These are phyloP conservation scores for Nidularia pulvinata DNA, from an alignment of 768 basidiomycete genomes.

Conservation along the genomic window DNA sequence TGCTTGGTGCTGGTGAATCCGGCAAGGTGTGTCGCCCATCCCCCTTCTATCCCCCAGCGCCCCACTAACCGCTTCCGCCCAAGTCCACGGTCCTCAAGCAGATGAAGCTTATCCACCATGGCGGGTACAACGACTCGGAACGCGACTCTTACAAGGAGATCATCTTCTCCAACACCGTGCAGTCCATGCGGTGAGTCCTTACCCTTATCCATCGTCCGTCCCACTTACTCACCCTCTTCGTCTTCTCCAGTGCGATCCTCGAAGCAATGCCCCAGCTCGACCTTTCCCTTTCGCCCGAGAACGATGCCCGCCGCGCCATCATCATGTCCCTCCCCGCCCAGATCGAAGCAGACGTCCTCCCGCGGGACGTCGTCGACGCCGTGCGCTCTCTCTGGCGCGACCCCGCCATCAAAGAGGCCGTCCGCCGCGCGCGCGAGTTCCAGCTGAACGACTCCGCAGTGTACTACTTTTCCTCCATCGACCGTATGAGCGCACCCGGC, in stretches of 20 bases:
- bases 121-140: slow-evolving; percentile 86
- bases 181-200: slow-evolving; percentile 72
- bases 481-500: slow-evolving; percentile 72
- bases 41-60: neutral
- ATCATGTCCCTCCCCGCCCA: slow-evolving; percentile 76
- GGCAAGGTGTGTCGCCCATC: slow-evolving; percentile 66
- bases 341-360: slow-evolving; percentile 78
- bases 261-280: slow-evolving; percentile 91
- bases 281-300: slow-evolving; percentile 66
- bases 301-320: slow-evolving; percentile 63
- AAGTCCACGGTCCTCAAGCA: slow-evolving; percentile 77
- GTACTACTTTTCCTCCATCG: slow-evolving; percentile 94
- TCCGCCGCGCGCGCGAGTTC: slow-evolving; percentile 89
- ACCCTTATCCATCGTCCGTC: neutral
- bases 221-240: too few species aligned
- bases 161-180: slow-evolving; percentile 91
- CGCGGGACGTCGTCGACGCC: slow-evolving; percentile 76
- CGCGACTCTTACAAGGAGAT: slow-evolving; percentile 96
- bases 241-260: slow-evolving; percentile 59
- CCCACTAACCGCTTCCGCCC: neutral
- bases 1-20: slow-evolving; percentile 96
- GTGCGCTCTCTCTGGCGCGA: slow-evolving; percentile 83
- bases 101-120: slow-evolving; percentile 97
- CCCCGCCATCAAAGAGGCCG: slow-evolving; percentile 79
- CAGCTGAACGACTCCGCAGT: slow-evolving; percentile 96